phyloP scores from a whole-genome alignment of 148 eudicot genomes.

The Fagopyrum homotropicum region DNA sequence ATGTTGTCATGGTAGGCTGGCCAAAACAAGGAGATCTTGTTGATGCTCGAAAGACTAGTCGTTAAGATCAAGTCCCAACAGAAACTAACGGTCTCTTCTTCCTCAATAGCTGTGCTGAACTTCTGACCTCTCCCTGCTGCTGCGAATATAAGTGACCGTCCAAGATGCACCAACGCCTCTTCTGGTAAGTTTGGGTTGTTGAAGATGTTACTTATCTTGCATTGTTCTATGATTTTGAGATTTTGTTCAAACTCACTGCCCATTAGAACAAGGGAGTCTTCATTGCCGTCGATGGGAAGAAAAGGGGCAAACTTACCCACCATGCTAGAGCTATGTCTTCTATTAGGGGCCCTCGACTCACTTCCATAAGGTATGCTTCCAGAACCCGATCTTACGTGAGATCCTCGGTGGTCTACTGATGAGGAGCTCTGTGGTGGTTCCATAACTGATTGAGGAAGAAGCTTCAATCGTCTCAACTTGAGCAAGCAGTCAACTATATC shows the following conservation, averaged over 20 bases:
- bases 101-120: conserved; percentile 81
- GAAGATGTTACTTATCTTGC: conserved; percentile 65
- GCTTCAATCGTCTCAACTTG: conserved; percentile 76
- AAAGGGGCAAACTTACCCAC: conserved; percentile 50
- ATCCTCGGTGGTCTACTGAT: conserved; percentile 16
- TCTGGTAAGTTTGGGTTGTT: conserved; percentile 48
- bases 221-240: conserved; percentile 69
- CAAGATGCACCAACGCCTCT: conserved; percentile 65
- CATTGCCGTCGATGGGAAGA: conserved; percentile 61
- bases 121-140: conserved; percentile 97
- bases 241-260: conserved; percentile 90
- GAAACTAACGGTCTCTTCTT: conserved; percentile 80
- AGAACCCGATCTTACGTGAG: conserved; percentile 32
- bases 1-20: conserved; percentile 69
- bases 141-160: conserved; percentile 74
- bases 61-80: conserved; percentile 76
- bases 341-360: conserved; percentile 20
- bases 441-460: conserved; percentile 65
- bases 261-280: conserved; percentile 71
- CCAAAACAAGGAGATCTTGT: conserved; percentile 60
- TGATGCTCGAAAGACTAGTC: conserved; percentile 36
- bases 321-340: conserved; percentile 28
- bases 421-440: conserved; percentile 31
- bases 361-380: conserved; percentile 17
- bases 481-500: conserved; percentile 79